Conservation (phyloP, 306 rosid species). For the Trichosanthes truncata region DNA sequence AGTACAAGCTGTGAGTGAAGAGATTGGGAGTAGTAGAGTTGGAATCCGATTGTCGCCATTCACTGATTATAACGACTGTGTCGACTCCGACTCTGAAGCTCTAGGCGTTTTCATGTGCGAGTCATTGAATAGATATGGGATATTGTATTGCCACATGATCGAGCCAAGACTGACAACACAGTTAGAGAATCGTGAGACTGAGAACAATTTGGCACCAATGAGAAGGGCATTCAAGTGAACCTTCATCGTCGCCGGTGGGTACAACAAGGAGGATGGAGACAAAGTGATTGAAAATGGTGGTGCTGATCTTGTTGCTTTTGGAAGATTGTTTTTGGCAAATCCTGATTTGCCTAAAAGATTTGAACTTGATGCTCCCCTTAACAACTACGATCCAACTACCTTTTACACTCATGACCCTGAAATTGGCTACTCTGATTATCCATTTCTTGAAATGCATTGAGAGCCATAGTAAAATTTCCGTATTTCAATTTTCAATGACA, state of each 20-base stretch:
- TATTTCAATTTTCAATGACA: no score
- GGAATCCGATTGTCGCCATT: slow-evolving; percentile 62
- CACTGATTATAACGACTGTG: slow-evolving; percentile 25
- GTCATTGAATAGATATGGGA: slow-evolving; percentile 34
- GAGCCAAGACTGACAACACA: slow-evolving; percentile 51
- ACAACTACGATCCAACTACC: not conserved
- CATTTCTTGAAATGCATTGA: slow-evolving; percentile 25
- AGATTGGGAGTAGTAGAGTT: slow-evolving; percentile 54
- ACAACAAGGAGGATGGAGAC: slow-evolving; percentile 11
- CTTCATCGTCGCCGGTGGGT: slow-evolving; percentile 13
- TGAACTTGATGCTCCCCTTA: slow-evolving; percentile 11
- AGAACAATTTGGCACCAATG: slow-evolving; percentile 23
- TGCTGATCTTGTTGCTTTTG: slow-evolving; percentile 14
- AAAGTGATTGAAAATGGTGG: slow-evolving; percentile 7
- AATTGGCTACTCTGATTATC: slow-evolving; percentile 52
- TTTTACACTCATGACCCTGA: slow-evolving; percentile 12
- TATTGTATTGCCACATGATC: slow-evolving; percentile 50
- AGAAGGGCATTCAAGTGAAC: slow-evolving; percentile 17
- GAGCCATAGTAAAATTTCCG: no score
- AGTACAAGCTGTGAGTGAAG: slow-evolving; percentile 39
- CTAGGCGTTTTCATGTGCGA: slow-evolving; percentile 38
- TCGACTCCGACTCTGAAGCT: slow-evolving; percentile 39
- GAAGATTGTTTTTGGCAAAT: slow-evolving; percentile 19
- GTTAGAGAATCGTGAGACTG: not conserved
- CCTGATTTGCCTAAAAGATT: slow-evolving; percentile 18